Evolutionary conservation across 208 protist species (phyloP), one percentile per base, ranked within the genome.

Genomic region (Acanthamoeba castellanii): DNA sequence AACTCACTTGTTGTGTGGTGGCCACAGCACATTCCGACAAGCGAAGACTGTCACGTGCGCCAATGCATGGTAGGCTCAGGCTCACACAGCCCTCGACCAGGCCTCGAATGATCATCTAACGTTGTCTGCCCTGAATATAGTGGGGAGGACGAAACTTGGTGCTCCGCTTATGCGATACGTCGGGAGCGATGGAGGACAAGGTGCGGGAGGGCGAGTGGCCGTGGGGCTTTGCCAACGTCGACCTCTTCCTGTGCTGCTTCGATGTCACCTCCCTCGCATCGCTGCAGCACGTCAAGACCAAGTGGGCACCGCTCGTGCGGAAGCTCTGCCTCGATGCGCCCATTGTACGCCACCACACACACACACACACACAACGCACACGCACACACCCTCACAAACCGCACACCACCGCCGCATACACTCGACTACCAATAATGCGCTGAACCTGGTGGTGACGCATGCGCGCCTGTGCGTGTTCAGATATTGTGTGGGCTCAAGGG

Each of bases 41-140:
- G 20, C n/a, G 76, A 84, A 37, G 76, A 84, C 76, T 84, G 76
- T n/a, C 76, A 57, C 22, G 76, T 84, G 76, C 76, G 76, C 42
- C 13, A 20, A 2, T 84, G 76, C 76, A 20, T 57, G 47, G 76
- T 84, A 55, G 11, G 42, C n/a, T n/a, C n/a, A n/a, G n/a, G n/a
- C n/a, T n/a, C n/a, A n/a, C n/a, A n/a, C n/a, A n/a, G n/a, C n/a
- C n/a, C n/a, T n/a, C n/a, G 11, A 20, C 11, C 18, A 55, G 2
- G 42, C 42, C n/a, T 32, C 37, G 9, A 3, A 16, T 76, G 18
- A 37, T 42, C n/a, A n/a, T n/a, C n/a, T n/a, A n/a, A n/a, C n/a
- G 13, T 6, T 57, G 76, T 76, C 68, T 6, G 59, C 20, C 20
- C 3, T 27, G 68, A 20, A 4, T 7, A n/a, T 20, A 84, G 76